Evolutionary conservation across 2,329 filamentous ascomycete species (phyloP).

Genomic region (Cephalotrichum gorgonifer): DNA sequence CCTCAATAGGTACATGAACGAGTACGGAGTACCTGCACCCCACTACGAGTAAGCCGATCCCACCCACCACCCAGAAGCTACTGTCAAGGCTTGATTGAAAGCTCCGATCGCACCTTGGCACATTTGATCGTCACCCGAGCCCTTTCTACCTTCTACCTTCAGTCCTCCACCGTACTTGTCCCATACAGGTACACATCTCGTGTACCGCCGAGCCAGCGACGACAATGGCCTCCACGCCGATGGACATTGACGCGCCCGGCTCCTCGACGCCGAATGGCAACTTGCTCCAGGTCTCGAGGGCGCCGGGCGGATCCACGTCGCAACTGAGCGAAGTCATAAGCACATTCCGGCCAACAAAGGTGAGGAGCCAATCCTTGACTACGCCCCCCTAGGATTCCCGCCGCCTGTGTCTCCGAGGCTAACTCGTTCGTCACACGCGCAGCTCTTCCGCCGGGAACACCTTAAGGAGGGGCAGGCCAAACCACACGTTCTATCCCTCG

Average conservation of each 20-base stretch:
- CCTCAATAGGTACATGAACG: too few relatives aligned
- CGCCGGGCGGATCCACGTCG: slow-evolving; percentile 34
- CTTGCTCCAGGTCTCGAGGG: slow-evolving; percentile 37
- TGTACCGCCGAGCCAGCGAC: not conserved
- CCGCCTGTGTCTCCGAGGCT: too few relatives aligned
- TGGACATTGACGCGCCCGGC: slow-evolving; percentile 42
- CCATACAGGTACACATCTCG: too few relatives aligned
- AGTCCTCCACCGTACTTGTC: too few relatives aligned
- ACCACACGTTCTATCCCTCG: slow-evolving; percentile 73
- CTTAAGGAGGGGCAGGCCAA: slow-evolving; percentile 39
- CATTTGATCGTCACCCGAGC: too few relatives aligned
- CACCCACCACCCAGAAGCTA: too few relatives aligned
- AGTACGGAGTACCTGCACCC: too few relatives aligned
- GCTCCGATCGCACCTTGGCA: too few relatives aligned
- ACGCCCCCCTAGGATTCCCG: not conserved
- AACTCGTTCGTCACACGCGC: too few relatives aligned
- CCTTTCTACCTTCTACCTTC: too few relatives aligned
- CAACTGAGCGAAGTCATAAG: slow-evolving; percentile 70
- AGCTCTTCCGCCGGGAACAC: slow-evolving; percentile 51
- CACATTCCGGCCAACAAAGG: slow-evolving; percentile 71
- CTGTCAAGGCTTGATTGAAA: too few relatives aligned
- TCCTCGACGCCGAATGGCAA: slow-evolving; percentile 27
- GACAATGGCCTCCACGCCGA: slow-evolving; percentile 41
- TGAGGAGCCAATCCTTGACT: slow-evolving; percentile 23
- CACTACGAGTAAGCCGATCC: too few relatives aligned